These are phyloP conservation scores for Curvularia lunata DNA, from an alignment of 2,329 filamentous ascomycete species.

Conservation along the genomic window DNA sequence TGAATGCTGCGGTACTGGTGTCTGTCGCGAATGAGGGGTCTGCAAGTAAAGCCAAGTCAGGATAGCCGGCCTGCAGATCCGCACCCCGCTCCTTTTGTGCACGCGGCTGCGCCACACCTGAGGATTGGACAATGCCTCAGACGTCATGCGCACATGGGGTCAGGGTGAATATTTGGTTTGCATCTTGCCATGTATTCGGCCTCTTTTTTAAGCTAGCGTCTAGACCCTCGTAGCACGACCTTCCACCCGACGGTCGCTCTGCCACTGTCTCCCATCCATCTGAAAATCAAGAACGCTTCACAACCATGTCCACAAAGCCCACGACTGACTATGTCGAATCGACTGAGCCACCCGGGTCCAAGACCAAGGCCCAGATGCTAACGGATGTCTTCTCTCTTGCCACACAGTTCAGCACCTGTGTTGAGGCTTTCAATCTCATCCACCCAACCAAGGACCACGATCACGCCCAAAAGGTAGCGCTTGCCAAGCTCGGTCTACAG, in stretches of 20 bases:
- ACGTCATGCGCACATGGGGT: slow-evolving; percentile 40
- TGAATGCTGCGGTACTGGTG: slow-evolving; percentile 7
- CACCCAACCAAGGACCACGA: slow-evolving; percentile 53
- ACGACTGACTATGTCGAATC: slow-evolving; percentile 26
- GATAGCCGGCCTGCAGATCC: slow-evolving; percentile 18
- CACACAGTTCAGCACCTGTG: slow-evolving; percentile 55
- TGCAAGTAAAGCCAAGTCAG: slow-evolving; percentile 18
- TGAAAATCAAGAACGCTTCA: slow-evolving; percentile 20
- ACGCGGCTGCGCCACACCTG: slow-evolving; percentile 36
- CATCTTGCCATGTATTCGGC: slow-evolving; percentile 5
- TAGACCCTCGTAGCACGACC: not conserved
- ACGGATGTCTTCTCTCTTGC: slow-evolving; percentile 52
- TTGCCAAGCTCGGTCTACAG: slow-evolving; percentile 54
- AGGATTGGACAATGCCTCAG: slow-evolving; percentile 25
- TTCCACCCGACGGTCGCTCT: not conserved
- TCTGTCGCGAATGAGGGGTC: slow-evolving; percentile 23
- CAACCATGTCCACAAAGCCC: slow-evolving; percentile 29
- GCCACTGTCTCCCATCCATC: not conserved
- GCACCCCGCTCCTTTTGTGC: slow-evolving; percentile 35
- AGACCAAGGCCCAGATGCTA: slow-evolving; percentile 45
- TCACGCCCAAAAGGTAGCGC: slow-evolving; percentile 52
- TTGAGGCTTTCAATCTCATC: slow-evolving; percentile 56
- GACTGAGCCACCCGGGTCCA: slow-evolving; percentile 21
- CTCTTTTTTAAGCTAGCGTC: not conserved
- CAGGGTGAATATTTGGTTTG: slow-evolving; percentile 19